Percentiles rank a stretch among this genome's conserved stretches.
phyloP scores from a whole-genome alignment of 305 asterid genomes.

The Solanum hybrid region DNA sequence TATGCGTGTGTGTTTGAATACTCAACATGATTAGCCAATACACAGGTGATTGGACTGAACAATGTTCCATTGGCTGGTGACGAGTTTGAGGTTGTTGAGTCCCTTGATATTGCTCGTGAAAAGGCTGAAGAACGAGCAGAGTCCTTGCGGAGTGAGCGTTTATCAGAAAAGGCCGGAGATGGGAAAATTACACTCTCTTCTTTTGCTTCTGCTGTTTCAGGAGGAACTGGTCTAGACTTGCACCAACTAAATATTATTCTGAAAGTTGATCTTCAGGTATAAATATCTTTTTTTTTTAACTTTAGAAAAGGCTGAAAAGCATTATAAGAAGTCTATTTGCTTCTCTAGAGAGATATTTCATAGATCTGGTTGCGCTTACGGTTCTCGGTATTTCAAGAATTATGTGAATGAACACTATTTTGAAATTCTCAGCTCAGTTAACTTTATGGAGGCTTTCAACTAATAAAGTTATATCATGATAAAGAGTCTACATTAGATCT shows the following conservation, averaged over 20 bases:
- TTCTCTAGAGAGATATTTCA: not conserved
- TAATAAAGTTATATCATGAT: not conserved
- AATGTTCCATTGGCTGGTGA: conserved; percentile 97
- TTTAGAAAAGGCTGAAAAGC: not conserved
- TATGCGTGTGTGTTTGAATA: not conserved
- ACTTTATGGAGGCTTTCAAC: not conserved
- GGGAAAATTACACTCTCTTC: conserved; percentile 91
- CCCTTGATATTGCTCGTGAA: conserved; percentile 88
- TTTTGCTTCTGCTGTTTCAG: conserved; percentile 82
- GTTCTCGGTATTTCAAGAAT: not conserved
- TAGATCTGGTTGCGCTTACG: not conserved
- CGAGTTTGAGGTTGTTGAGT: conserved; percentile 81
- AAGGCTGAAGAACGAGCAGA: conserved; percentile 63
- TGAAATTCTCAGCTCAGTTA: not conserved
- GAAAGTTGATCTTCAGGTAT: conserved; percentile 97
- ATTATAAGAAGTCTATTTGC: not conserved
- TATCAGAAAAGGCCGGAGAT: conserved; percentile 90
- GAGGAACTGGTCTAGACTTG: conserved; percentile 83
- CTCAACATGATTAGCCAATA: not conserved
- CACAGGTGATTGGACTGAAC: conserved; percentile 81
- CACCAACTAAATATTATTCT: conserved; percentile 88
- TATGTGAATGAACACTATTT: not conserved
- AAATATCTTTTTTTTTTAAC: not conserved
- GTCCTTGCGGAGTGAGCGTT: conserved; percentile 61
- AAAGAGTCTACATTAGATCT: not conserved